Conservation (phyloP, 1,139 yeast species). For the Candida gigantensis region DNA sequence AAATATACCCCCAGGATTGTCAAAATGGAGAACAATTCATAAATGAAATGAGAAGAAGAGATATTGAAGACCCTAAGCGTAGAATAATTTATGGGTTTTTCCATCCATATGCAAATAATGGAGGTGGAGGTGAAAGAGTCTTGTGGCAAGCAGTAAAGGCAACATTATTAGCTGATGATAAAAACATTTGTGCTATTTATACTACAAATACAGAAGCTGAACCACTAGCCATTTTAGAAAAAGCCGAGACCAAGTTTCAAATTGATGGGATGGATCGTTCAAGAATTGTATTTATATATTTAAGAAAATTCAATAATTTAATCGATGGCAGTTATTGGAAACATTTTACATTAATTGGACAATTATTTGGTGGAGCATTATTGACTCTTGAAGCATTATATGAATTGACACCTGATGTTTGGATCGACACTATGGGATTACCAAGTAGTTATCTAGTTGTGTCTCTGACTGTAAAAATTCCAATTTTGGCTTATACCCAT, state of each 20-base stretch:
- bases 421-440: slow-evolving; percentile 92
- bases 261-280: slow-evolving; percentile 46
- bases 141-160: slow-evolving; percentile 90
- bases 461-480: slow-evolving; percentile 56
- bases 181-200: slow-evolving; percentile 70
- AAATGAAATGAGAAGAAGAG: slow-evolving; percentile 35
- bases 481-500: slow-evolving; percentile 86
- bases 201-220: slow-evolving; percentile 64
- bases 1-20: slow-evolving; percentile 33
- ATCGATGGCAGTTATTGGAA: slow-evolving; percentile 80
- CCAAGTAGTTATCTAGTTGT: slow-evolving; percentile 75
- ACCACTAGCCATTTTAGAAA: slow-evolving; percentile 55
- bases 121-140: slow-evolving; percentile 98
- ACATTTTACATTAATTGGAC: slow-evolving; percentile 79
- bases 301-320: slow-evolving; percentile 54
- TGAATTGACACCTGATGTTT: slow-evolving; percentile 80
- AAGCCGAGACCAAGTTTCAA: slow-evolving; percentile 66
- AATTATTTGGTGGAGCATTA: slow-evolving; percentile 75
- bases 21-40: slow-evolving; percentile 27
- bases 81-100: slow-evolving; percentile 73
- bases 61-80: slow-evolving; percentile 39
- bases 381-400: slow-evolving; percentile 72
- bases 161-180: slow-evolving; percentile 54
- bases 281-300: slow-evolving; percentile 71
- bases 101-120: slow-evolving; percentile 95